phyloP scores from a whole-genome alignment of 2,329 filamentous ascomycete species.

The Colletotrichum sp. region DNA sequence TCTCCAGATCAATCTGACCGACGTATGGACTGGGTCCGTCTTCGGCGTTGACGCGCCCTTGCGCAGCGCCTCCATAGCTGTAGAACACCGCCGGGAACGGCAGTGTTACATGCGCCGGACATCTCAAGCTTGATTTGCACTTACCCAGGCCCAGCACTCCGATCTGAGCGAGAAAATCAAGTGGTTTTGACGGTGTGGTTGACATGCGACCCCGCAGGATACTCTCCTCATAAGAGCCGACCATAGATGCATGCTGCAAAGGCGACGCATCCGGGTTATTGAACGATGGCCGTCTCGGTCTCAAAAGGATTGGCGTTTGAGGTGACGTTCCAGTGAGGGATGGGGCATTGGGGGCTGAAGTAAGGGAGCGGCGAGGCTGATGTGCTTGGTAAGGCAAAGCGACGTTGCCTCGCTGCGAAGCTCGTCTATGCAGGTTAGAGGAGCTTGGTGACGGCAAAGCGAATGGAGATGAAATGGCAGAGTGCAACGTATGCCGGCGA shows the following conservation, averaged over 20 bases:
- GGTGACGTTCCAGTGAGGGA: conserved; percentile 46
- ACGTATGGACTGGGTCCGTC: conserved; percentile 97
- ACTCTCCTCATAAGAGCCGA: conserved; percentile 97
- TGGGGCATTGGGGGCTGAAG: conserved; percentile 56
- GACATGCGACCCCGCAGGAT: conserved; percentile 97
- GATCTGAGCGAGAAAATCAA: conserved; percentile 94
- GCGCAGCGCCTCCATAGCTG: conserved; percentile 77
- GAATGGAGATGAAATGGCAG: conserved; percentile 56
- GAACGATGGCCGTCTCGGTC: conserved; percentile 71
- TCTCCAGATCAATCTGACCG: conserved; percentile 89
- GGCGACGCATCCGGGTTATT: conserved; percentile 73
- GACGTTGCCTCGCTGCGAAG: conserved; percentile 60
- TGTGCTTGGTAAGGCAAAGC: conserved; percentile 76
- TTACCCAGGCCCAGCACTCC: conserved; percentile 89
- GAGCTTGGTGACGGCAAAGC: conserved; percentile 42
- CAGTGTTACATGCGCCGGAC: conserved; percentile 87
- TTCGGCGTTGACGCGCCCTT: conserved; percentile 68
- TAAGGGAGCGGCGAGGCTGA: conserved; percentile 77
- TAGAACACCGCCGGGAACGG: conserved; percentile 97
- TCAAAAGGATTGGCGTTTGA: conserved; percentile 54
- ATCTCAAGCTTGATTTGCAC: conserved; percentile 84
- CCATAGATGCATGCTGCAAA: conserved; percentile 90
- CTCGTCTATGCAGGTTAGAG: conserved; percentile 16
- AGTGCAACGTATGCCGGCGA: conserved; percentile 76
- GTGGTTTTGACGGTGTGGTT: conserved; percentile 87